Evolutionary conservation across 176 grass and related monocot species (phyloP), one percentile per base, ranked within the genome.

Genomic region (Eremochloa ophiuroides): DNA sequence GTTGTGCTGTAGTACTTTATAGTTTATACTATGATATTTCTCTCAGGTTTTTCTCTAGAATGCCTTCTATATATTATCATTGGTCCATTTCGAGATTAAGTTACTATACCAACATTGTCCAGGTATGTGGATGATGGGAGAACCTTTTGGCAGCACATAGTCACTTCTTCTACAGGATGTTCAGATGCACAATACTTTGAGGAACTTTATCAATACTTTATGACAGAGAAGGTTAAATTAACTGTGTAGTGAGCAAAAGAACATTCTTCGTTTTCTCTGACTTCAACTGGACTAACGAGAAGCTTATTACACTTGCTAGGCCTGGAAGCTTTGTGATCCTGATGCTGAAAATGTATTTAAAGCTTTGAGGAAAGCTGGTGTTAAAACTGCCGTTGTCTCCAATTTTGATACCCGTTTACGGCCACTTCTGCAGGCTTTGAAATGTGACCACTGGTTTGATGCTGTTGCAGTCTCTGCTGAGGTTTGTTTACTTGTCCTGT

Each of bases 101-200:
- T 66, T 76, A 28, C 33, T 69, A 46, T 69, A 61, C 20, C 50
- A 69, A 60, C 27, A 59, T 77, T 38, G 64, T 62, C 16, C 80
- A 96, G 93, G 83, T 96, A 96, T 71, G 93, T 92, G 29, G 87
- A 90, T 88, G 93, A 96, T 79, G 93, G 90, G 34, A 96, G 85
- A 76, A 79, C 85, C 46, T 96, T 96, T 84, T 92, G 93, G 90
- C 85, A 92, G 75, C 78, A 90, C 38, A 92, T 96, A 67, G 93
- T 96, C 55, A 92, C 75, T 48, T 88, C 79, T 82, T 95, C 93
- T 58, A 95, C 93, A 62, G 93, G 93, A 6, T 96, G 93, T 62
- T 96, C 93, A 58, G 88, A 96, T 74, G 12, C 43, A 55, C 82
- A 79, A 28, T 96, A 96, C 79, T 96, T 96, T 81, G 93, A 96